Base-by-base conservation (phyloP, 2,329 filamentous ascomycete genomes). In the Balansia obtecta region DNA sequence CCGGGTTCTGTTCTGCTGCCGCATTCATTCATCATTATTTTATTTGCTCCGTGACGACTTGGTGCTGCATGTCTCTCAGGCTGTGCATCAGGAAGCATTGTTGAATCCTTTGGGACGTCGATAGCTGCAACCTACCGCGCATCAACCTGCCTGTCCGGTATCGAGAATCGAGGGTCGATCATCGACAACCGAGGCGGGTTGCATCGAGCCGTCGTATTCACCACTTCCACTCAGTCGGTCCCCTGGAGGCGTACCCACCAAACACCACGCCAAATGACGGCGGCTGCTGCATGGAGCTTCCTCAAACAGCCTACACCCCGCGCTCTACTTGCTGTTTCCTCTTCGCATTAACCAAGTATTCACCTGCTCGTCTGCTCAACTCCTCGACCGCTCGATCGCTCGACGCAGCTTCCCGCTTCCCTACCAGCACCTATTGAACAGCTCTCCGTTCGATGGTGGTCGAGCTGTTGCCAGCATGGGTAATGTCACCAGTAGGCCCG, bases 401-500 rank as follows among this genome's bases (percentile, higher is more conserved):
- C 27, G 27, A 27, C 27, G 7, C 43, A 20, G 32, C 48, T 20
- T 34, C 38, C 49, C 20, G 33, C 46, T 37, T 12, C 12, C 41
- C 2, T 27, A 6, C 27, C 34, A 27, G 2, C 32, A 33, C 39
- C 27, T 20, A 15, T 42, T 7, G 43, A 27, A 32, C 40, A 32
- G 42, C 30, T n/a, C n/a, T 53, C 49, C 52, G 49, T 52, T 54
- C 53, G 43, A 47, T 43, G 38, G 45, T 50, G 46, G 50, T 49
- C 32, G 46, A 48, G 46, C 51, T 45, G 45, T 51, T 45, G 48
- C 67, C 71, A 78, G 70, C 67, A 98, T 98, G 93, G 93, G 93
- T 65, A 89, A 86, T 73, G 83, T 96, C 69, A 84, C 82, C 68
- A 96, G 90, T 75, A 86, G 83, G 69, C 82, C 84, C 62, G 90